A percentile compares a stretch with the other conserved stretches of the same genome.
Evolutionary conservation across 2,329 filamentous ascomycete species (phyloP).

Genomic region (Alternaria burnsii): DNA sequence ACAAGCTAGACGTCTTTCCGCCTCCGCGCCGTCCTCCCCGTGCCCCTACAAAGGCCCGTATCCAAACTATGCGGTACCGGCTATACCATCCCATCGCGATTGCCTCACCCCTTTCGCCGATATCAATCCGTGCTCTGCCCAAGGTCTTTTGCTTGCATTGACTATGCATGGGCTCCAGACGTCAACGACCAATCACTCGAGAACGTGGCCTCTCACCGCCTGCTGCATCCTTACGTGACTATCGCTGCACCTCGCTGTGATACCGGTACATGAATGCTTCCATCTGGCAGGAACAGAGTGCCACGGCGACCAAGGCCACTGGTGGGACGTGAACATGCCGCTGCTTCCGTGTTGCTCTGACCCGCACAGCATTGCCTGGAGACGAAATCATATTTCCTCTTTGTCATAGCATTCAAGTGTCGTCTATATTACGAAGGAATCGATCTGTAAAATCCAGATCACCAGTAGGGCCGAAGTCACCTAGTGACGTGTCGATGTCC

Average conservation of each 20-base stretch:
- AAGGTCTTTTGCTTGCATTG: constrained; percentile 19
- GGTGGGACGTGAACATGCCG: constrained; percentile 1
- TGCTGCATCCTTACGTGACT: constrained; percentile 24
- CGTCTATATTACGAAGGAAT: constrained; percentile 37
- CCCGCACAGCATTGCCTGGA: background rate
- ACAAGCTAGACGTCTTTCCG: constrained; percentile 17
- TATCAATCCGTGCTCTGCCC: constrained; percentile 22
- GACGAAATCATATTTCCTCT: background rate
- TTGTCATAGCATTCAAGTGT: constrained; percentile 16
- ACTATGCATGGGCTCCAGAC: constrained; percentile 24
- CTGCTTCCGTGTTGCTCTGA: constrained; percentile 3
- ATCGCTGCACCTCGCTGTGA: constrained; percentile 20
- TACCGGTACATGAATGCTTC: constrained; percentile 12
- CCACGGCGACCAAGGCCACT: constrained; percentile 5
- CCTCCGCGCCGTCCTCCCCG: constrained; percentile 17
- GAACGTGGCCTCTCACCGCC: constrained; percentile 50
- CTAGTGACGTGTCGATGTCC: constrained; percentile 35
- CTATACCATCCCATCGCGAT: constrained; percentile 17
- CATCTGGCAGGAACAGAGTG: constrained; percentile 10
- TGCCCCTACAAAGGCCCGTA: constrained; percentile 13
- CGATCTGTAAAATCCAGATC: constrained; percentile 38
- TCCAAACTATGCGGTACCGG: constrained; percentile 17
- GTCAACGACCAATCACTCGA: constrained; percentile 47
- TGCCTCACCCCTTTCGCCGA: constrained; percentile 11
- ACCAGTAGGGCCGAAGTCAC: constrained; percentile 30